Conservation (phyloP, 192 early-diverging fungal genomes). For the Coemansia asiatica region DNA sequence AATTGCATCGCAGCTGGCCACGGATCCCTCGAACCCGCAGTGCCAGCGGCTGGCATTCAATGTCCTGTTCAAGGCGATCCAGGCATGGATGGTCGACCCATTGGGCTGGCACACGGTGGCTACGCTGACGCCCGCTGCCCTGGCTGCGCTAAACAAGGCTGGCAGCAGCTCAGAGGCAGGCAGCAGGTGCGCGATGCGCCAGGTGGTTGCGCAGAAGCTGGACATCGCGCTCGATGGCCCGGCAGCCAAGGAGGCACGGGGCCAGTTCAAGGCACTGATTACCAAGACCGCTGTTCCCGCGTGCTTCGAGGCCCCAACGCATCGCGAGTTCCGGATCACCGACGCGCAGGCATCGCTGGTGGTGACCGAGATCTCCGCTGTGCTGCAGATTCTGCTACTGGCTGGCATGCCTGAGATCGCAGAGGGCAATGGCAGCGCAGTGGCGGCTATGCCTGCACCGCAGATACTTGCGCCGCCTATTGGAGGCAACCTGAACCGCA, state of each 20-base stretch:
- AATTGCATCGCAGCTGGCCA: constrained; percentile 36
- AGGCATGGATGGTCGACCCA: constrained; percentile 52
- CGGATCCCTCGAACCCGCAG: constrained; percentile 27
- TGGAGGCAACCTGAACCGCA: constrained; percentile 41
- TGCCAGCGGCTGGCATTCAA: constrained; percentile 50
- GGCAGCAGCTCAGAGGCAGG: constrained; percentile 7
- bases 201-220: constrained; percentile 28
- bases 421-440: constrained; percentile 21
- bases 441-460: constrained; percentile 20
- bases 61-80: constrained; percentile 37
- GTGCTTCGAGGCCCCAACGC: constrained; percentile 81
- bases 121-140: constrained; percentile 36
- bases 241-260: constrained; percentile 28
- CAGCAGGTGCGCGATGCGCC: constrained; percentile 17
- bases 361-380: constrained; percentile 52
- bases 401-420: constrained; percentile 37
- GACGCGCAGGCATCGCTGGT: constrained; percentile 80
- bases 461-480: constrained; percentile 34
- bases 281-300: constrained; percentile 70
- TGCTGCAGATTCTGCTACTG: constrained; percentile 53
- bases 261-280: constrained; percentile 70
- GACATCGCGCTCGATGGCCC: constrained; percentile 23
- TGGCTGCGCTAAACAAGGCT: constrained; percentile 32
- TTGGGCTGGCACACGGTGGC: constrained; percentile 47
- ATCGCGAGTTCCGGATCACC: constrained; percentile 63